Evolutionary conservation across 164 flowering plant species (phyloP).

Genomic region (Protea cynaroides): DNA sequence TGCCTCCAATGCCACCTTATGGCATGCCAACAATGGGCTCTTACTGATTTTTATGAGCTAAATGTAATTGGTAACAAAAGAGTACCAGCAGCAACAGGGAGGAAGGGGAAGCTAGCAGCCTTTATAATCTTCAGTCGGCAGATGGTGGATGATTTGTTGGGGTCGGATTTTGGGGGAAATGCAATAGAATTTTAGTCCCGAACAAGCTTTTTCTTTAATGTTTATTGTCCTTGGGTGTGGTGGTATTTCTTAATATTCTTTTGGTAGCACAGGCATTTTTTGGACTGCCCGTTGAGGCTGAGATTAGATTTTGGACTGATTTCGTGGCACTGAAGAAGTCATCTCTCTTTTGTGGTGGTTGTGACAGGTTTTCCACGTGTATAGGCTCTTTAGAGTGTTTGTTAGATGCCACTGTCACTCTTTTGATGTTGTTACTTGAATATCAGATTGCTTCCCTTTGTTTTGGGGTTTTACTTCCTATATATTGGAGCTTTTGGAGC

Average conservation of each 20-base stretch:
- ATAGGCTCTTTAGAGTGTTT: background rate
- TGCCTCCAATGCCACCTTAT: slow-evolving; percentile 98
- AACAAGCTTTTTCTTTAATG: background rate
- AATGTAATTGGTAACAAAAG: background rate
- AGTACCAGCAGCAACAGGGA: background rate
- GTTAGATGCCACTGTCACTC: background rate
- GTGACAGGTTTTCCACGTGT: background rate
- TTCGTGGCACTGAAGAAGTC: background rate
- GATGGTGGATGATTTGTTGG: background rate
- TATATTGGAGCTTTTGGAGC: too few relatives aligned
- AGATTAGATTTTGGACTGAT: background rate
- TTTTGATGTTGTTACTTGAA: background rate
- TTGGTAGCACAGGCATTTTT: slow-evolving; percentile 1
- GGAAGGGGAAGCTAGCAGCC: background rate
- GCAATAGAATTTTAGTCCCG: background rate
- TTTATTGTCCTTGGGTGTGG: background rate
- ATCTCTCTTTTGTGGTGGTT: background rate
- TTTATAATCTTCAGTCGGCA: background rate
- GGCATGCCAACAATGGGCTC: slow-evolving; percentile 97
- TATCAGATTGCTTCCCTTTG: background rate
- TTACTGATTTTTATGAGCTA: slow-evolving; percentile 29
- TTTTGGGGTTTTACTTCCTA: background rate
- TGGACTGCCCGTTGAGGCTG: slow-evolving; percentile 1
- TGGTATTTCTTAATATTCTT: background rate
- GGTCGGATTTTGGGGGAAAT: background rate